phyloP scores from a whole-genome alignment of 768 basidiomycete species.

The Lyophyllum decastes region DNA sequence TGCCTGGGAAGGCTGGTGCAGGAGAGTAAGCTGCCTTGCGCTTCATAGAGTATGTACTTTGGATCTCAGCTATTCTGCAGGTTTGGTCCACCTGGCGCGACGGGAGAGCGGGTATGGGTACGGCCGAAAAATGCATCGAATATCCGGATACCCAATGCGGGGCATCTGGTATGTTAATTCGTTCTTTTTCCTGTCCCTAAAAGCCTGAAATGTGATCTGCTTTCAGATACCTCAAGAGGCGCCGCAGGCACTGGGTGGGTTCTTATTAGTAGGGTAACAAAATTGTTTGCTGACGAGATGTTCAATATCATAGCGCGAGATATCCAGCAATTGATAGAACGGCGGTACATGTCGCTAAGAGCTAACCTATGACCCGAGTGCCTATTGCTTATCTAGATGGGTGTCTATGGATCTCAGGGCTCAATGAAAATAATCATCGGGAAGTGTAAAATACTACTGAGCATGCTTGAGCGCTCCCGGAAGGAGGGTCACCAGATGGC shows the following conservation, averaged over 20 bases:
- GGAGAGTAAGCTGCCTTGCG: constrained; percentile 30
- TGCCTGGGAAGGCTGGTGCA: constrained; percentile 45
- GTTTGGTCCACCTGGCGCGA: constrained; percentile 34
- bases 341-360: constrained; percentile 4
- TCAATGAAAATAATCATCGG: no score
- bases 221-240: constrained; percentile 44
- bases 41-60: not conserved
- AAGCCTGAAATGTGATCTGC: not conserved
- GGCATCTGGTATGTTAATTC: constrained; percentile 41
- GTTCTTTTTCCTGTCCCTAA: not conserved
- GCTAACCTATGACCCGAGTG: constrained; percentile 6
- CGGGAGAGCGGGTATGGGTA: constrained; percentile 42
- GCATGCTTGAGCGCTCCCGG: no score
- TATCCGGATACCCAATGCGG: constrained; percentile 36
- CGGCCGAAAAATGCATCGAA: constrained; percentile 44
- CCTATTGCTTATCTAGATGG: not conserved
- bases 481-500: no score
- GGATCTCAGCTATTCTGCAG: constrained; percentile 12
- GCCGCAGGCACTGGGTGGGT: constrained; percentile 33
- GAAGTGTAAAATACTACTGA: no score
- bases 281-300: not conserved
- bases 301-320: constrained; percentile 9
- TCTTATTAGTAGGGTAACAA: not conserved
- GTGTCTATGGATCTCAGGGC: not conserved
- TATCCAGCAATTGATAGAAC: constrained; percentile 9